A percentile compares a stretch with the other conserved stretches of the same genome.
phyloP scores from a whole-genome alignment of 139 green algal species.

The Chlamydomonas eustigma region DNA sequence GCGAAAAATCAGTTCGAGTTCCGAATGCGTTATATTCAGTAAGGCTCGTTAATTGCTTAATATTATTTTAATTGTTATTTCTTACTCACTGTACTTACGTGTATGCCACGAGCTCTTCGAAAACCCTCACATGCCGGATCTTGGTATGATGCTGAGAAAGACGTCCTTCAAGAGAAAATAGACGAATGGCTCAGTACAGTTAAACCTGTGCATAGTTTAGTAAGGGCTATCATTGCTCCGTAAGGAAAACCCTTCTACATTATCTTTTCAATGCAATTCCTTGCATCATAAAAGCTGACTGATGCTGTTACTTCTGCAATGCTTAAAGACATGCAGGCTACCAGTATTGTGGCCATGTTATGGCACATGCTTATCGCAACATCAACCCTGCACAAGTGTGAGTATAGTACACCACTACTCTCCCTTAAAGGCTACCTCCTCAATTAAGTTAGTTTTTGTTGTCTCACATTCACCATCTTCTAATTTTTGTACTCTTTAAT shows the following conservation, averaged over 20 bases:
- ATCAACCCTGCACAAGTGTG: conserved; percentile 69
- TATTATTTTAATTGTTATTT: too few species aligned
- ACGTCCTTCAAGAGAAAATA: background rate
- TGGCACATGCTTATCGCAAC: conserved; percentile 75
- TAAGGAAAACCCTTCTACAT: background rate
- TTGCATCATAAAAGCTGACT: background rate
- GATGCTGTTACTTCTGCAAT: background rate
- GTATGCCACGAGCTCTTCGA: background rate
- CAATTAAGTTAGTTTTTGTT: too few species aligned
- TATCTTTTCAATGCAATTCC: background rate
- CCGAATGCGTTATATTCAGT: too few species aligned
- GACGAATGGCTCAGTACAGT: background rate
- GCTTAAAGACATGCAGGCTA: conserved; percentile 74
- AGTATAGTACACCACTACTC: conserved; percentile 35
- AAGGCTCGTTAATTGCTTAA: too few species aligned
- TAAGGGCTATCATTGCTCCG: background rate
- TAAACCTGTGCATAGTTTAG: background rate
- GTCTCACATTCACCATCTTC: too few species aligned
- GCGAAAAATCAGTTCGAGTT: too few species aligned
- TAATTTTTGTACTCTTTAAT: too few species aligned
- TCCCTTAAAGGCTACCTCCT: too few species aligned
- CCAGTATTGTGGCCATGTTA: conserved; percentile 78
- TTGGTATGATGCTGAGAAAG: background rate
- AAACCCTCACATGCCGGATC: conserved; percentile 1
- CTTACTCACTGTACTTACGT: too few species aligned